Conservation (phyloP, 2,329 filamentous ascomycete species). For the Lomentospora prolificans region DNA sequence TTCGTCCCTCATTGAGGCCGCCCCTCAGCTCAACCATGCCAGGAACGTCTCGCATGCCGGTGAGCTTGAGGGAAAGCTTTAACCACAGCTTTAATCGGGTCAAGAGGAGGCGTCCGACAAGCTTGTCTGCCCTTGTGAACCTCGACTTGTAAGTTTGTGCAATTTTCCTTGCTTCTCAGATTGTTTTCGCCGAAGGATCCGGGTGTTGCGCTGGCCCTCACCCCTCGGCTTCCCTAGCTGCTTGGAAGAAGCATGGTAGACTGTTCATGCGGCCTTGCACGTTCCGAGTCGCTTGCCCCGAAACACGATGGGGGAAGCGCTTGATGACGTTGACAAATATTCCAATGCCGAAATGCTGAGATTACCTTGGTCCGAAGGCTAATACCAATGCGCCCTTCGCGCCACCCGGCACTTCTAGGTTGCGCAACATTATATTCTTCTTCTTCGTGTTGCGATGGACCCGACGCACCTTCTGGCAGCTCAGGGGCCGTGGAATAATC, state of each 20-base stretch:
- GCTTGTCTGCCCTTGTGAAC: constrained; percentile 51
- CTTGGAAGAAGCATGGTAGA: too few relatives aligned
- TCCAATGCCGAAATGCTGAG: too few relatives aligned
- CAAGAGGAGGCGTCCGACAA: constrained; percentile 45
- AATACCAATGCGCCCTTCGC: constrained; percentile 4
- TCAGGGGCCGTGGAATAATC: constrained; percentile 79
- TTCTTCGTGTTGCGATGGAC: constrained; percentile 79
- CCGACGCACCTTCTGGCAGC: constrained; percentile 69
- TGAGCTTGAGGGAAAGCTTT: constrained; percentile 60
- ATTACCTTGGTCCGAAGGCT: too few relatives aligned
- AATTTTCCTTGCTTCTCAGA: neutral
- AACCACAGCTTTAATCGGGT: constrained; percentile 50
- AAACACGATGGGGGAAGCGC: too few relatives aligned
- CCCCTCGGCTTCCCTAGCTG: too few relatives aligned
- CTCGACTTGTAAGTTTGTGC: constrained; percentile 52
- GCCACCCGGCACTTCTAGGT: constrained; percentile 31
- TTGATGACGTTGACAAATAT: too few relatives aligned
- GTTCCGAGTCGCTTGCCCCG: too few relatives aligned
- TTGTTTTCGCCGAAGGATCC: neutral
- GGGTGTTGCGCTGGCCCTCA: neutral
- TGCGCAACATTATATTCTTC: constrained; percentile 82
- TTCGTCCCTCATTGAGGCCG: neutral
- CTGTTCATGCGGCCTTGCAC: too few relatives aligned
- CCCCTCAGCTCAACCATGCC: constrained; percentile 36
- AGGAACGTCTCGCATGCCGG: constrained; percentile 59